Evolutionary conservation across 1,139 yeast genomes (phyloP), one percentile per base, ranked within the genome.

Genomic region (Magnusiomyces ingens): DNA sequence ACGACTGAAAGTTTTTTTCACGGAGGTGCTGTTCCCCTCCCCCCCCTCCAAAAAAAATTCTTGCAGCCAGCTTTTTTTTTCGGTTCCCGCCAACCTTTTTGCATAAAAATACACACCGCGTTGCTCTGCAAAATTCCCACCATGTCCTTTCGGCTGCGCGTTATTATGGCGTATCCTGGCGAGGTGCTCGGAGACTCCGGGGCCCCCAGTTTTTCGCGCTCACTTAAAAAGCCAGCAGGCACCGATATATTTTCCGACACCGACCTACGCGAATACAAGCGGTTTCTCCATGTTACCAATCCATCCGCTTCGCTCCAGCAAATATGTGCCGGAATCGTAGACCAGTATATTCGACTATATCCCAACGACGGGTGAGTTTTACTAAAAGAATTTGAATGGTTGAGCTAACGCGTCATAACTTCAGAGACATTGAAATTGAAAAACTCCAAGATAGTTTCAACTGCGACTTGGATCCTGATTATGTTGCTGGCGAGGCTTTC

Each of bases 391-490:
- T 19, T n/a, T 13, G 35, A n/a, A 26, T 29, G 8, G 8, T 43
- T 12, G 12, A 17, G 19, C 37, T 54, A 37, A 22, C 44, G 10
- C 40, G 22, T 21, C 36, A 35, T 26, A 26, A 26, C 21, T 18
- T 35, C 35, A 52, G 50, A 6, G 41, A 49, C 0, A 64, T 85
- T 15, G 72, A 71, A 3, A 78, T 86, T 41, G 70, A 75, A 21
- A 77, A 79, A 50, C 68, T 85, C 10, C 93, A 85, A 63, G 91
- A 86, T 64, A 67, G 69, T 35, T 77, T 80, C 56, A 75, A 75
- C 57, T 85, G 90, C 62, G 95, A 87, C 65, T 70, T 87, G 59
- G 95, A 86, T 66, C 89, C 90, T 0, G 95, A 85, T 55, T 86
- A 81, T 60, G 58, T 67, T 3, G 83, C 82, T 0, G 76, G 76